These are phyloP conservation scores for Ambrosiella cleistominuta DNA, from an alignment of 2,329 filamentous ascomycete species.

Conservation along the genomic window DNA sequence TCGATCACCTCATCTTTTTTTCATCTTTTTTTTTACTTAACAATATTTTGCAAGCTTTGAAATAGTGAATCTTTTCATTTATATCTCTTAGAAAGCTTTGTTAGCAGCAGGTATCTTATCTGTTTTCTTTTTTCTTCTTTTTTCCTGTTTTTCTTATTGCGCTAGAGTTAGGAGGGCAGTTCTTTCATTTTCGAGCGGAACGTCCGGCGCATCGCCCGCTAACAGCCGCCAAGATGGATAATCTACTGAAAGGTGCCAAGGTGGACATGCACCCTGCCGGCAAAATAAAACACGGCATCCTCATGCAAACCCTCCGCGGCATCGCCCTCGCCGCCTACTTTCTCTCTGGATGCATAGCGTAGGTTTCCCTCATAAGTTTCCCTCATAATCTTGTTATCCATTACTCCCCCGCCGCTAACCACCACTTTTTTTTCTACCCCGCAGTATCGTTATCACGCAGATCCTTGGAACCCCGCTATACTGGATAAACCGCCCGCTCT, in stretches of 20 bases:
- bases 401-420: not conserved
- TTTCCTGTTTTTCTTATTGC: not conserved
- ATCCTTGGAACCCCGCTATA: conserved; percentile 62
- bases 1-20: too few species aligned
- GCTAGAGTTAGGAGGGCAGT: not conserved
- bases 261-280: conserved; percentile 33
- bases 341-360: conserved; percentile 30
- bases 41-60: too few species aligned
- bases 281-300: conserved; percentile 32
- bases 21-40: too few species aligned
- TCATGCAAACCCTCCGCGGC: conserved; percentile 34
- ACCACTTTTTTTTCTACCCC: not conserved
- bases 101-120: not conserved
- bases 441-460: conserved; percentile 52
- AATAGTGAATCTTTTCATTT: too few species aligned
- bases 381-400: not conserved
- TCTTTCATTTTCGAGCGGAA: not conserved
- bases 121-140: not conserved
- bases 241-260: conserved; percentile 6
- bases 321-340: conserved; percentile 37
- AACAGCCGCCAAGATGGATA: conserved; percentile 3
- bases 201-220: not conserved
- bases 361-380: conserved; percentile 19
- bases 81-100: not conserved
- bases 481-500: conserved; percentile 56